Base-by-base conservation (phyloP, 2,329 filamentous ascomycete species). In the Clathrospora elynae region DNA sequence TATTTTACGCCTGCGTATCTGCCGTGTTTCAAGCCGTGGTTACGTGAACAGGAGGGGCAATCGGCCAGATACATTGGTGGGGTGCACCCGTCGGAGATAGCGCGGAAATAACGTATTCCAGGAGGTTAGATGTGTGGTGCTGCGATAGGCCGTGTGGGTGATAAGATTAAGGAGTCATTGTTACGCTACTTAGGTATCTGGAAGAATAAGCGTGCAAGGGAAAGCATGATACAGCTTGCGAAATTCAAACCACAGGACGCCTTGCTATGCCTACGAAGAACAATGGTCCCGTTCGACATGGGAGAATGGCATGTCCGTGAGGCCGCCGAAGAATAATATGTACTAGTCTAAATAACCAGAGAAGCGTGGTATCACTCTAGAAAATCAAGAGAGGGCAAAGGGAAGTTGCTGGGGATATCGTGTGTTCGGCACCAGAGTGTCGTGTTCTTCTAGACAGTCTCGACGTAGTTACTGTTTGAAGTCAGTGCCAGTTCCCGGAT, bases 391-490 rank as follows among this genome's bases (percentile, higher is more conserved):
- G n/a, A 17, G 26, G 29, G 8, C 22, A n/a, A 40, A 49, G 17
- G 25, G 28, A 32, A 41, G 18, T 41, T 34, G 35, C 35, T n/a
- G 44, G 20, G 20, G 10, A 23, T 23, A 35, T 35, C 32, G 16
- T 22, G 30, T 14, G 13, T 17, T 35, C 16, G 23, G 23, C 20
- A 10, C 19, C 16, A 8, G 16, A 42, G 19, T 17, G 2, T 10
- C 13, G 18, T 26, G 30, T 7, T 33, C 19, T 7, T 25, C 45
- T 42, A 60, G 12, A 71, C 45, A 53, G 66, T 70, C 39, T 73
- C 69, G 22, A 73, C 70, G 44, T 73, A 73, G 56, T 73, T 73
- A 55, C 70, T 72, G 33, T 8, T 12, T 11, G 18, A 17, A 13
- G 41, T 53, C 33, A 43, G 32, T 16, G 13, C 11, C 4, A 11